Base-by-base conservation (phyloP, 2,329 filamentous ascomycete genomes). In the Sclerotinia nivalis region DNA sequence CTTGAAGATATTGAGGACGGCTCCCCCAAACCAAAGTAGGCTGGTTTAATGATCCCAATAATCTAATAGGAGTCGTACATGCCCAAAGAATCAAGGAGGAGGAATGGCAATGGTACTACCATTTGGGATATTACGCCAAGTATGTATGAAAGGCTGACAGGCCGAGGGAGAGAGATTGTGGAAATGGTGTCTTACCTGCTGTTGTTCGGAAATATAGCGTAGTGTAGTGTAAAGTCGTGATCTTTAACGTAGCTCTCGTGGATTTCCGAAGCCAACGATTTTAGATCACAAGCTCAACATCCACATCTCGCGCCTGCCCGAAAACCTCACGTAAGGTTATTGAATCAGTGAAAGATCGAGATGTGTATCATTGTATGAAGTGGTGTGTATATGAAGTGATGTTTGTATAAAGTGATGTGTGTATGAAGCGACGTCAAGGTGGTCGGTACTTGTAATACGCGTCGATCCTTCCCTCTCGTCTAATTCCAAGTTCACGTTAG, bases 11-110 rank as follows among this genome's bases (percentile, higher is more conserved):
- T 22, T 60, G 40, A 60, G 58, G 37, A 61, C 34, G 2, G 18
- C 58, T 25, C 34, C 58, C 37, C 58, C 58, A 25, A 18, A 22
- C 58, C 58, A 61, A 45, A 61, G 37, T 61, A 61, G 58, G 58
- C 58, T 40, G 58, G 58, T 61, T 45, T 61, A 8, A 45, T 58
- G 54, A 58, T 58, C 31, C 54, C 20, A 58, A 12, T 58, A 12
- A 58, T 58, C 54, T 1, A 37, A 31, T 61, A 45, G 58, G 40
- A 25, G 37, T 45, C 58, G 40, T 43, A 61, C 58, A 61, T 61
- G 58, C 58, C 58, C 25, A 61, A 40, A 15, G 1, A 37, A 40
- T 31, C 34, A 45, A 61, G 15, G 13, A 61, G n/a, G 58, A 45
- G 58, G n/a, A 58, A 58, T 45, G 58, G 34, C 10, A 61, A 25